A percentile compares a stretch with the other conserved stretches of the same genome.
Conservation (phyloP, 225 moss, liverwort and hornwort species). For the Pleurozium schreberi region DNA sequence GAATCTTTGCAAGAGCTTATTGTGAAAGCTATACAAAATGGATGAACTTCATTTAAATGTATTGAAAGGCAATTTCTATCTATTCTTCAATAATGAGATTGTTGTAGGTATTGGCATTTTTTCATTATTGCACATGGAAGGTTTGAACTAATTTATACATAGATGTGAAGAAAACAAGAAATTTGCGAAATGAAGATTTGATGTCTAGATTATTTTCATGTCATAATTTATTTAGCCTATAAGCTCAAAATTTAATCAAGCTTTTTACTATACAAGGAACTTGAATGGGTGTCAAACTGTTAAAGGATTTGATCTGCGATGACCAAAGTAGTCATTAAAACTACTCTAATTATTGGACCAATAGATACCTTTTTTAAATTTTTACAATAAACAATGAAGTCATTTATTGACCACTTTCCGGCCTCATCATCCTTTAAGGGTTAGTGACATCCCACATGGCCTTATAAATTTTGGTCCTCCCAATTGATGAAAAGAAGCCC, state of each 20-base stretch:
- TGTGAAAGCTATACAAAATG: not conserved
- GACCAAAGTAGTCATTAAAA: too few relatives aligned
- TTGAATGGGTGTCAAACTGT: too few relatives aligned
- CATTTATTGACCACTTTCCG: too few relatives aligned
- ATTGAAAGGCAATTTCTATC: not conserved
- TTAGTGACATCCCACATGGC: too few relatives aligned
- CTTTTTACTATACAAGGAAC: accelerated
- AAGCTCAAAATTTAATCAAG: not conserved
- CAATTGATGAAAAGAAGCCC: not conserved
- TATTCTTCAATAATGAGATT: not conserved
- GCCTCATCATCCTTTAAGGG: too few relatives aligned
- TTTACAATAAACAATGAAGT: too few relatives aligned
- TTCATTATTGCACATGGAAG: not conserved
- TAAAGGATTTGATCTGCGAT: too few relatives aligned
- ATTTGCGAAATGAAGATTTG: not conserved
- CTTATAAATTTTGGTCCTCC: not conserved
- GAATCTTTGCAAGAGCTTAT: not conserved
- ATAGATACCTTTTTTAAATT: too few relatives aligned
- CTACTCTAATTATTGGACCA: too few relatives aligned
- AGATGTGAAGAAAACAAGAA: not conserved
- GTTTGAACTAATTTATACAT: not conserved
- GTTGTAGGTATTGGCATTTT: not conserved
- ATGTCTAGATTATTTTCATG: not conserved
- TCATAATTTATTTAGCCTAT: not conserved
- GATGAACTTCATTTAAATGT: not conserved